Conservation (phyloP, 1,284 basidiomycete species). For the Bjerkandera adusta region DNA sequence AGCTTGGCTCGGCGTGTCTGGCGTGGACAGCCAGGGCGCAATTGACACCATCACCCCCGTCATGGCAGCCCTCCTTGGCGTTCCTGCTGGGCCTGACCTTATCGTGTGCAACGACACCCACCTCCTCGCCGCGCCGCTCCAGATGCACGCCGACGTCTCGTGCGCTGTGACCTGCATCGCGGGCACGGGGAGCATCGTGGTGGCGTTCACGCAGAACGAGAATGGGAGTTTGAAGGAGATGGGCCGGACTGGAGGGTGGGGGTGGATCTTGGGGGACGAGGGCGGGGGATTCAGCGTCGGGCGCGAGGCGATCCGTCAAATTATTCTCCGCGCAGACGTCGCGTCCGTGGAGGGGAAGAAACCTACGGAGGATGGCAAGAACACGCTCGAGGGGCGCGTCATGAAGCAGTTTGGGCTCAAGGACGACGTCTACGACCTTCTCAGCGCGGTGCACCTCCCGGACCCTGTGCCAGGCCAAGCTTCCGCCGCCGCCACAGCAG, state of each 20-base stretch:
- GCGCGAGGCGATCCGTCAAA: conserved; percentile 64
- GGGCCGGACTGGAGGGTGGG: conserved; percentile 75
- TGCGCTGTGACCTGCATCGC: conserved; percentile 65
- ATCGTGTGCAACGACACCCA: conserved; percentile 71
- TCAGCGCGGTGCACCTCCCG: conserved; percentile 57
- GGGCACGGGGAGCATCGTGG: conserved; percentile 71
- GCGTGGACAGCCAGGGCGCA: conserved; percentile 67
- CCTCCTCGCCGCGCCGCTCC: conserved; percentile 71
- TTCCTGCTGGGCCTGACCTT: conserved; percentile 53
- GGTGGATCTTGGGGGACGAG: conserved; percentile 81
- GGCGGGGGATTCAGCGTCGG: conserved; percentile 77
- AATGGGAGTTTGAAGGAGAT: conserved; percentile 47
- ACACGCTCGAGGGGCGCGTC: conserved; percentile 34
- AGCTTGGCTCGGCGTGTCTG: conserved; percentile 78
- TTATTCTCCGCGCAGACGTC: conserved; percentile 56
- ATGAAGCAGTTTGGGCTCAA: conserved; percentile 54
- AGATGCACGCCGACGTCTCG: conserved; percentile 51
- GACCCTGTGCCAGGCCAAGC: conserved; percentile 42
- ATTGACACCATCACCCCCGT: conserved; percentile 48
- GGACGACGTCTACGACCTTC: conserved; percentile 54
- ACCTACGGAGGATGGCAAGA: conserved; percentile 11
- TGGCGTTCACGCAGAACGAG: conserved; percentile 51
- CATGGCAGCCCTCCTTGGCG: conserved; percentile 52
- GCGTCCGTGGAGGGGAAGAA: conserved; percentile 40
- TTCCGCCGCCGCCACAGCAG: conserved; percentile 32